Base-by-base conservation (phyloP, 345 rosid species). In the Arabidopsis suecica region DNA sequence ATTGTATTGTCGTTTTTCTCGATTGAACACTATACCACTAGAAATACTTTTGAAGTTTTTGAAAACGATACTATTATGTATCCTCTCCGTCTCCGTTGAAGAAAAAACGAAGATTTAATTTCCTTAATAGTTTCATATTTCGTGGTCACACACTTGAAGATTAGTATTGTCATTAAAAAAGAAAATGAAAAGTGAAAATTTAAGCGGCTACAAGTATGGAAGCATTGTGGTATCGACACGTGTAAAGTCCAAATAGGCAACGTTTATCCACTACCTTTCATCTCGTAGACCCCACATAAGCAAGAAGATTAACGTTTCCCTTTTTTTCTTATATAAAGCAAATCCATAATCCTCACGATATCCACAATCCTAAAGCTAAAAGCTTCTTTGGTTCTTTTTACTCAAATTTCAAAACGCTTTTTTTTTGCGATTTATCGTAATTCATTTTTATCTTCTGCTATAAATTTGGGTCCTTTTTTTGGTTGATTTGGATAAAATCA, bases 121-220 rank as follows among this genome's bases (percentile, higher is more conserved):
- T 51, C 53, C 10, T 30, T 41, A 54, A 54, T 54, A 42, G 7
- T 36, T 48, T 36, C 2, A 71, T 22, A 71, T 49, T 78, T 65
- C 63, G 81, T 78, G 77, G 81, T 49, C 49, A 42, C 49, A 42
- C 6, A 42, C 32, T 71, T 56, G 25, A 14, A 53, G 16, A 71
- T 50, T 7, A 65, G 14, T 4, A 48, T 56, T 36, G 54, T 32
- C 47, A 42, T 23, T 47, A 37, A 20, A 6, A 7, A 25, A 2
- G 51, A 42, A 69, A 44, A 28, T 0, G 28, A 41, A 65, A 54
- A 48, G 25, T 5, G 4, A 36, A 45, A 61, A 1, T n/a, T 4
- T 65, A 72, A 78, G 59, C 73, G 81, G 81, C 78, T 78, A 66
- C 67, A 57, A 72, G 73, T 59, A 51, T 22, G 69, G 28, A 58